Conservation (phyloP, 371 early-diverging fungal genomes). For the Mortierella sp. region DNA sequence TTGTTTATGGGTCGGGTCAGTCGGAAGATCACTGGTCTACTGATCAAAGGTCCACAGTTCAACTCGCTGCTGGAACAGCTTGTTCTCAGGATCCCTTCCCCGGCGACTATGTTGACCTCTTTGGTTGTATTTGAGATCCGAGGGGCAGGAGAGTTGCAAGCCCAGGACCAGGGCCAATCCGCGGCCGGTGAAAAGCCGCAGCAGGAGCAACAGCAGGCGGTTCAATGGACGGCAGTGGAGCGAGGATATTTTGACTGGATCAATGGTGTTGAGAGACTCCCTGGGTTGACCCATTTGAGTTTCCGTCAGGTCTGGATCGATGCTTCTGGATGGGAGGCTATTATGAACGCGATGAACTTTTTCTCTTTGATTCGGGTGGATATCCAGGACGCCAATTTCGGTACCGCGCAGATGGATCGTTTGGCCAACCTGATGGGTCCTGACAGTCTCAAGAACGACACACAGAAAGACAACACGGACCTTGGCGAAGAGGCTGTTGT, state of each 20-base stretch:
- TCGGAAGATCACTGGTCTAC: neutral
- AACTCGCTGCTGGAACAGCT: slow-evolving; percentile 8
- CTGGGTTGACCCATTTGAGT: neutral
- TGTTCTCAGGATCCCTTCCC: neutral
- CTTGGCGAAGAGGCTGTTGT: neutral
- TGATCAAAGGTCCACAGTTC: slow-evolving; percentile 1
- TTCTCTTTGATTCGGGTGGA: neutral
- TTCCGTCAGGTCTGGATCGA: slow-evolving; percentile 9
- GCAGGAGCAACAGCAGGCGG: neutral
- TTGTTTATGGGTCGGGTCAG: neutral
- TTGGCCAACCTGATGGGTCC: neutral
- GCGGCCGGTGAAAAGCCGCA: too few species aligned
- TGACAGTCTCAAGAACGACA: neutral
- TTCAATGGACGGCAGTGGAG: neutral
- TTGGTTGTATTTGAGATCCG: slow-evolving; percentile 7
- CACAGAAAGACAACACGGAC: neutral
- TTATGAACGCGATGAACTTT: neutral
- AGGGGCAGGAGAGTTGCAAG: slow-evolving; percentile 2
- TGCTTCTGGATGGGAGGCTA: neutral
- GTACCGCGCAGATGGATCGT: neutral
- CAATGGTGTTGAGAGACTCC: neutral
- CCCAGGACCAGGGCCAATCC: neutral
- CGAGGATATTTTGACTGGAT: neutral
- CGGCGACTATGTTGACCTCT: neutral
- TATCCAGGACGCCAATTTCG: slow-evolving; percentile 10